Evolutionary conservation across 2,329 filamentous ascomycete species (phyloP).

Genomic region (Truncatella angustata): DNA sequence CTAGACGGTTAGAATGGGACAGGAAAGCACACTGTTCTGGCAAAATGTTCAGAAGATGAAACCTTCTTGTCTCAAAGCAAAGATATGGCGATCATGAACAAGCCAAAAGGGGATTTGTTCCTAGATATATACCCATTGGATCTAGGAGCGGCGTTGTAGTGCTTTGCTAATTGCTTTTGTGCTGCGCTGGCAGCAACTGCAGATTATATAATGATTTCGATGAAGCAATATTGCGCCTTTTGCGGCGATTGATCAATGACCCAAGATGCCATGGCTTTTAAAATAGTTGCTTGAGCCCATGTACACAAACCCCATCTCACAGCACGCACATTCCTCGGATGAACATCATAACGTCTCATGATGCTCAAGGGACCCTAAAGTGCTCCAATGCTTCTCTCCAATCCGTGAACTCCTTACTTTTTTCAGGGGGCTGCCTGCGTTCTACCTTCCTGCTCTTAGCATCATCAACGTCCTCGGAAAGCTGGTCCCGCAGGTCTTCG

Average conservation of each 20-base stretch:
- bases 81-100: background rate
- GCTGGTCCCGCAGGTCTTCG: background rate
- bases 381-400: background rate
- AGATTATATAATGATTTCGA: too few species aligned
- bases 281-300: too few species aligned
- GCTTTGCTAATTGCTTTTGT: background rate
- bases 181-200: background rate
- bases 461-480: background rate
- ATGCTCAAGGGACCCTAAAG: background rate
- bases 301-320: too few species aligned
- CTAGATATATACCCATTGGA: background rate
- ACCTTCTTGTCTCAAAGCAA: background rate
- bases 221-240: too few species aligned
- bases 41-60: too few species aligned
- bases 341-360: background rate
- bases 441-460: background rate
- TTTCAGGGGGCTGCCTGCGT: background rate
- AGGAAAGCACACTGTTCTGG: too few species aligned
- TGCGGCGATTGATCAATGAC: too few species aligned
- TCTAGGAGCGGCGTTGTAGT: constrained; percentile 2
- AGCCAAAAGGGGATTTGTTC: background rate
- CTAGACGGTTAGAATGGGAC: too few species aligned
- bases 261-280: too few species aligned
- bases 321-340: too few species aligned
- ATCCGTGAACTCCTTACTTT: background rate